These are phyloP conservation scores for Candida qinlingensis DNA, from an alignment of 805 yeast species.

Conservation along the genomic window DNA sequence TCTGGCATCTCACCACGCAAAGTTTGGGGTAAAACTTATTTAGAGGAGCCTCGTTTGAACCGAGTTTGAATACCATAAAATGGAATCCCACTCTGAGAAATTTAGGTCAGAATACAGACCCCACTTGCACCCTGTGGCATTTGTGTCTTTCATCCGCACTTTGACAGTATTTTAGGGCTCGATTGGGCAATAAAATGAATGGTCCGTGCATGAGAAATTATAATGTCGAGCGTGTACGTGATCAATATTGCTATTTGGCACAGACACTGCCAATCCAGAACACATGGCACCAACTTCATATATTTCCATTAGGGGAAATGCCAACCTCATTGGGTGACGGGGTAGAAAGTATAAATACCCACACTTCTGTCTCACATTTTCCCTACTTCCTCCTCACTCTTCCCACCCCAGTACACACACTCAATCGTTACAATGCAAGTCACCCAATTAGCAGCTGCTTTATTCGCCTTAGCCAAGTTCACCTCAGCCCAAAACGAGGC, in stretches of 20 bases:
- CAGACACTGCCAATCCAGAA: not conserved
- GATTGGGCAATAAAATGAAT: too few species aligned
- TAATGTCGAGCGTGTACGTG: too few species aligned
- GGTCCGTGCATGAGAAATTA: not conserved
- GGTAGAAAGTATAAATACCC: not conserved
- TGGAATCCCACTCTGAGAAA: too few species aligned
- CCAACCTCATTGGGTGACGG: not conserved
- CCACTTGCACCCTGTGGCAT: too few species aligned
- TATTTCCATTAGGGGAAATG: not conserved
- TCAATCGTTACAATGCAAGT: slow-evolving; percentile 6
- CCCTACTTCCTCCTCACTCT: not conserved
- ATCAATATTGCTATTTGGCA: not conserved
- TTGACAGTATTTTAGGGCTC: too few species aligned
- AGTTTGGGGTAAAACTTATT: not conserved
- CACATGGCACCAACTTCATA: not conserved
- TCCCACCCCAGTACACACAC: not conserved
- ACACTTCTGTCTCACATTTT: not conserved
- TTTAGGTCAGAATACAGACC: too few species aligned
- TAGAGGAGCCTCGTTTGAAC: not conserved
- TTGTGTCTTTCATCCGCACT: too few species aligned
- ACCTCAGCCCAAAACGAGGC: slow-evolving; percentile 5
- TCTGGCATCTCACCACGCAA: too few species aligned
- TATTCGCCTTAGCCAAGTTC: slow-evolving; percentile 5
- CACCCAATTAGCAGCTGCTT: slow-evolving; percentile 1
- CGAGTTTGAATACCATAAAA: too few species aligned